Evolutionary conservation across 2,329 filamentous ascomycete species (phyloP), one percentile per base, ranked within the genome.

Genomic region (Spiromastix sp.): DNA sequence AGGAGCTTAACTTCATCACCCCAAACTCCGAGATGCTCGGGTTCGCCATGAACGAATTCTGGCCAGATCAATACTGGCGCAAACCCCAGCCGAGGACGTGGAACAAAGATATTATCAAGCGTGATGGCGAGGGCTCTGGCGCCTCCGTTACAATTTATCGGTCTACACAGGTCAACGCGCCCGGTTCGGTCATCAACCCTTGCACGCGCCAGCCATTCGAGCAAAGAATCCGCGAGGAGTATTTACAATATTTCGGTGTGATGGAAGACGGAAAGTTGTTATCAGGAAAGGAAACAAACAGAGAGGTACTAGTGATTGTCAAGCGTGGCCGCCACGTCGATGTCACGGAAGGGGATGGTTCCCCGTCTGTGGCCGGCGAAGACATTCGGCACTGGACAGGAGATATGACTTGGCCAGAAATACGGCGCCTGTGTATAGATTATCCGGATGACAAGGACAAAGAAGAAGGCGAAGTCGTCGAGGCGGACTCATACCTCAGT

Each of bases 111-210:
- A 12, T 44, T 20, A 13, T 34, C 17, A 19, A 30, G 25, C 40
- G 40, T 5, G 42, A 44, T 31, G 42, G 40, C 21, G 24, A 17
- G 24, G 33, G 37, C 19, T 44, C 42, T 6, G 37, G 40, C 15
- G 40, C 42, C 19, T 44, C 42, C 10, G 35, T 44, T 20, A 36
- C 32, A 16, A 40, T 44, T 15, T 44, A 44, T 30, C 40, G 42
- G n/a, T 42, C 42, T 16, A 44, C 36, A 15, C 33, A 16, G 24
- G 26, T 18, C 18, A 33, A 22, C 26, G 25, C 15, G 10, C 34
- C 18, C 25, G 38, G 34, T n/a, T 18, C 34, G 19, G 34, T 29
- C 13, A 13, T 41, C 11, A 32, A 35, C 16, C 29, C 27, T 1
- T 10, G 21, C 25, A 35, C 30, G 16, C 26, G 35, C 19, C 27